Evolutionary conservation across 345 rosid genomes (phyloP).

Genomic region (Eucalyptus marginata): DNA sequence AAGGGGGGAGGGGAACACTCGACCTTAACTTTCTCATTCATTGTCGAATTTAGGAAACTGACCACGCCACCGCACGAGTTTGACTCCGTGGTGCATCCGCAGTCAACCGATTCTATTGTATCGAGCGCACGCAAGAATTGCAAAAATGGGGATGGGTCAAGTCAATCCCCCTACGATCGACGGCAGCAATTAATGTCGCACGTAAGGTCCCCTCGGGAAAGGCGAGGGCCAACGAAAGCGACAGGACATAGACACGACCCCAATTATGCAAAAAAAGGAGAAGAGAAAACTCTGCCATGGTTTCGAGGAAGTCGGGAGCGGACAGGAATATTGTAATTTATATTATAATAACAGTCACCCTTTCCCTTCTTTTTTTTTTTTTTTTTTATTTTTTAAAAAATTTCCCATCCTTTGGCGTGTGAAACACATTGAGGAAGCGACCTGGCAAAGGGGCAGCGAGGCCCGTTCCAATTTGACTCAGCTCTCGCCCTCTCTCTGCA

Average conservation of each 20-base stretch:
- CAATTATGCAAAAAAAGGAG: neutral
- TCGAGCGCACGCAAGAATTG: neutral
- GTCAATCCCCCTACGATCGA: neutral
- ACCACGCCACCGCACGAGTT: neutral
- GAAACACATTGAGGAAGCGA: neutral
- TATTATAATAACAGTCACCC: neutral
- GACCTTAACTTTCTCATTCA: neutral
- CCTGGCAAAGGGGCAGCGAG: neutral
- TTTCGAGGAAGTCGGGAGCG: neutral
- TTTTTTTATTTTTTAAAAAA: accelerated
- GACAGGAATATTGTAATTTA: neutral
- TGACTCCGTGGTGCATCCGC: neutral
- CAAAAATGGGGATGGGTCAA: neutral
- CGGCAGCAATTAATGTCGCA: neutral
- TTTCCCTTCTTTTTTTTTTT: neutral
- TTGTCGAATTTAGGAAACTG: neutral
- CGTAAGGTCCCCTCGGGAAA: neutral
- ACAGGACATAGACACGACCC: neutral
- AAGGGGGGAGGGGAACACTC: neutral
- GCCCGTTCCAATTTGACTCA: neutral
- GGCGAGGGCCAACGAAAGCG: neutral
- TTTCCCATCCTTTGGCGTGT: neutral
- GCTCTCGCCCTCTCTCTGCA: neutral
- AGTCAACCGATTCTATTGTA: neutral
- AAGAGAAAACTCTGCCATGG: neutral